phyloP scores from a whole-genome alignment of 352 stramenopile species.

The Globisporangium uncinulatum region DNA sequence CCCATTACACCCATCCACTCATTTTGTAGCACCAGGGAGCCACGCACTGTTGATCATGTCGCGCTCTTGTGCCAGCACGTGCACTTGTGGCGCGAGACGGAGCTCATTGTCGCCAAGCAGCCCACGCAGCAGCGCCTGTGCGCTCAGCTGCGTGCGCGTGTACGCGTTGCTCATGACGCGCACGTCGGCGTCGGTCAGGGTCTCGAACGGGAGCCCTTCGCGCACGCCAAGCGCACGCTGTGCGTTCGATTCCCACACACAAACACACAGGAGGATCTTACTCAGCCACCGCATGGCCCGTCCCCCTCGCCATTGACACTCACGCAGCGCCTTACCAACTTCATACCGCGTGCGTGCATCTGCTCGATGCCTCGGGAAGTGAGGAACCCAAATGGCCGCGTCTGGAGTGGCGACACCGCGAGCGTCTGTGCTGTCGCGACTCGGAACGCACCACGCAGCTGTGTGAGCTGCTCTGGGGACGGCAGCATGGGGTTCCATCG shows the following conservation, averaged over 20 bases:
- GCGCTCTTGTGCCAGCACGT: slow-evolving; percentile 50
- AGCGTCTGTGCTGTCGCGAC: slow-evolving; percentile 13
- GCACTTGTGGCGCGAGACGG: slow-evolving; percentile 30
- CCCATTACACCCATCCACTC: too few species aligned
- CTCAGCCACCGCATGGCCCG: not conserved
- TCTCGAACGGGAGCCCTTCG: slow-evolving; percentile 37
- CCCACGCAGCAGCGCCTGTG: slow-evolving; percentile 48
- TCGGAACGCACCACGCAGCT: slow-evolving; percentile 27
- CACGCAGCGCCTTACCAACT: slow-evolving; percentile 24
- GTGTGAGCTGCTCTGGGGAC: slow-evolving; percentile 21
- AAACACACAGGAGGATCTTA: not conserved
- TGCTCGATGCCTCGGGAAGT: slow-evolving; percentile 58
- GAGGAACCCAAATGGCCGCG: slow-evolving; percentile 61
- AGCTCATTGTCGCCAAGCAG: slow-evolving; percentile 35
- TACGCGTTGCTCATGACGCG: slow-evolving; percentile 70
- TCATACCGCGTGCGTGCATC: slow-evolving; percentile 49
- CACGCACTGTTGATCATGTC: slow-evolving; percentile 82
- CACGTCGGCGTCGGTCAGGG: slow-evolving; percentile 27
- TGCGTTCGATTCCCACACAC: not conserved
- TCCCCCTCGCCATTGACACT: not conserved
- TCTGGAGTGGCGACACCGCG: slow-evolving; percentile 31
- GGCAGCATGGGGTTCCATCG: slow-evolving; percentile 47
- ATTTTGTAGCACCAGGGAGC: not conserved
- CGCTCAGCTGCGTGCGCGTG: slow-evolving; percentile 75
- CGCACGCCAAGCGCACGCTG: slow-evolving; percentile 35